Evolutionary conservation across 495 filamentous ascomycete genomes (phyloP), one percentile per base, ranked within the genome.

Genomic region (Aspergillus nanangensis): DNA sequence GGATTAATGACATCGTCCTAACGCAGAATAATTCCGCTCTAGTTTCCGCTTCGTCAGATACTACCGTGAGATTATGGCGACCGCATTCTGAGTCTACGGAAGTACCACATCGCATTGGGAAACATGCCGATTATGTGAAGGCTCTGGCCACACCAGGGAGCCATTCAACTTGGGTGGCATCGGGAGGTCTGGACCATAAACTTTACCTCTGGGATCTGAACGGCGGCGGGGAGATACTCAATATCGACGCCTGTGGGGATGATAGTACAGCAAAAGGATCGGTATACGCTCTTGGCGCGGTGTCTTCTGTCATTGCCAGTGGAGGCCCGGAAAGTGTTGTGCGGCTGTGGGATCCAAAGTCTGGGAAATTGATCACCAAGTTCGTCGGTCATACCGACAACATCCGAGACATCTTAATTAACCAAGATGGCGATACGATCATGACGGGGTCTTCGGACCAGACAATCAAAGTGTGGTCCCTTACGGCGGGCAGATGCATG

Each of bases 341-440:
- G 1, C 75, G 92, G 25, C 67, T 97, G 47, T 98, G 94, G 92
- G 93, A 98, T 67, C 82, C 89, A 14, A 83, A 81, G 62, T 83
- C 88, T 24, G 92, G 93, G 21, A 89, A 93, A 67, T 77, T 85
- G 41, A 85, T 98, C 42, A 96, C 91, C 39, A 97, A 96, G 59
- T 90, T 98, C 44, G 89, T 96, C 8, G 93, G 93, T n/a, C 93
- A 98, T 67, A 96, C 91, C 27, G 93, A 96, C 68, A 95, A 92
- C 50, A 79, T 98, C 49, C 84, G 93, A 35, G 83, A 89, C 50
- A 90, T 98, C 47, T 69, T 97, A 41, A 83, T 98, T 55, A 95
- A 86, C 51, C 79, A 92, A 55, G 80, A 86, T 44, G 90, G 88
- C 8, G 89, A 95, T 63, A 92, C 82, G 24, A 86, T 98, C 39